These are phyloP conservation scores for Athelia psychrophila DNA, from an alignment of 1,284 basidiomycete genomes.

Conservation along the genomic window DNA sequence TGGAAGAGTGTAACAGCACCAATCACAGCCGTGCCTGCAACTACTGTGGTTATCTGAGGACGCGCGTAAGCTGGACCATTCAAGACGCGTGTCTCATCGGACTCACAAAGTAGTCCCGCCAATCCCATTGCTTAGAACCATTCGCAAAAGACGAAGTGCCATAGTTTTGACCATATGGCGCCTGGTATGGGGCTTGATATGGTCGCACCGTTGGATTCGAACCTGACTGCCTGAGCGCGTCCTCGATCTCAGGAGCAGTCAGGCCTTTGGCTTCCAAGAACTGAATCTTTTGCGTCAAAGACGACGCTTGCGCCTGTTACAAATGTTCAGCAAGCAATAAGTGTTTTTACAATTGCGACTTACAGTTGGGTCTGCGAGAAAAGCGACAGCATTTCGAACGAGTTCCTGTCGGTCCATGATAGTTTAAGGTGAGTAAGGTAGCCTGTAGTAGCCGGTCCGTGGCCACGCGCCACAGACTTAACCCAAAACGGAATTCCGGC, in stretches of 20 bases:
- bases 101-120: constrained; percentile 93
- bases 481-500: no score
- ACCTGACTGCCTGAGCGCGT: constrained; percentile 70
- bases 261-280: constrained; percentile 96
- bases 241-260: constrained; percentile 81
- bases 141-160: constrained; percentile 37
- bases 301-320: constrained; percentile 65
- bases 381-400: constrained; percentile 76
- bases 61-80: constrained; percentile 12
- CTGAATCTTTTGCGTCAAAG: constrained; percentile 83
- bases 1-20: constrained; percentile 85
- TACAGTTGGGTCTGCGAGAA: constrained; percentile 78
- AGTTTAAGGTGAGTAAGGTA: constrained; percentile 16
- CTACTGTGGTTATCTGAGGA: constrained; percentile 40
- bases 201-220: constrained; percentile 23
- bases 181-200: constrained; percentile 27
- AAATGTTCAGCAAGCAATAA: constrained; percentile 6
- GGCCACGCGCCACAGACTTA: no score
- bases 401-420: constrained; percentile 68
- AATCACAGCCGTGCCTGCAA: constrained; percentile 89
- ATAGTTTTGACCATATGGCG: constrained; percentile 38
- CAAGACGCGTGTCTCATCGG: constrained; percentile 11
- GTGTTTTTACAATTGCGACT: constrained; percentile 7
- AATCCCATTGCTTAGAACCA: constrained; percentile 64
- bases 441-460: background rate